phyloP scores from a whole-genome alignment of 73 alveolate genomes.

The Paramecium pentaurelia region DNA sequence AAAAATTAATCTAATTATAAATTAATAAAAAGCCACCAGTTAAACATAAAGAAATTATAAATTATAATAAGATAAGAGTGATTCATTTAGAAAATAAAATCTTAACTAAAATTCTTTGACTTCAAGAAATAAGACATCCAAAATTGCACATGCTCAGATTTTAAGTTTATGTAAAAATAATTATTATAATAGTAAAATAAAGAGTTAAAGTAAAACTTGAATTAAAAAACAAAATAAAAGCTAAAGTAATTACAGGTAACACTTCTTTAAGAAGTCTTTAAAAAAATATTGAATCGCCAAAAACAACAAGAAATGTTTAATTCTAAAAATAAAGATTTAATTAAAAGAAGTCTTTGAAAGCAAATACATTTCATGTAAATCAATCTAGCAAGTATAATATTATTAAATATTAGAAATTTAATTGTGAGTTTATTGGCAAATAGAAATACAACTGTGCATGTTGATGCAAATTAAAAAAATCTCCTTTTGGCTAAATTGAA shows the following conservation, averaged over 20 bases:
- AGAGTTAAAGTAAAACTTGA: neutral
- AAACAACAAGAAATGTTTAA: neutral
- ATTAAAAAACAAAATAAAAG: neutral
- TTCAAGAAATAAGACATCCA: neutral
- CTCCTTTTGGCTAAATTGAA: neutral
- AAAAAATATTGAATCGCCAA: neutral
- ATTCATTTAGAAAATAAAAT: neutral
- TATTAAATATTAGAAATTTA: neutral
- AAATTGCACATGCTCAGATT: neutral
- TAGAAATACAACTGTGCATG: neutral
- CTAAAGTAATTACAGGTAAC: neutral
- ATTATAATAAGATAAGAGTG: neutral
- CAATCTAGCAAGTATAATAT: neutral
- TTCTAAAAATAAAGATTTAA: neutral
- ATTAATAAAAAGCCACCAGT: neutral
- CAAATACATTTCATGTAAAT: neutral
- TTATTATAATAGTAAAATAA: neutral
- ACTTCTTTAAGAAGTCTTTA: neutral
- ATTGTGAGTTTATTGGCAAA: neutral
- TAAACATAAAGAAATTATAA: neutral
- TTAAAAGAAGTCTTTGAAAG: neutral
- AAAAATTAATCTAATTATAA: neutral
- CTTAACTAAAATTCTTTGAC: neutral
- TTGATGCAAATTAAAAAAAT: neutral
- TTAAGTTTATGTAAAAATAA: neutral